Evolutionary conservation across 192 early-diverging fungal genomes (phyloP).

Genomic region (Piromyces finnis): DNA sequence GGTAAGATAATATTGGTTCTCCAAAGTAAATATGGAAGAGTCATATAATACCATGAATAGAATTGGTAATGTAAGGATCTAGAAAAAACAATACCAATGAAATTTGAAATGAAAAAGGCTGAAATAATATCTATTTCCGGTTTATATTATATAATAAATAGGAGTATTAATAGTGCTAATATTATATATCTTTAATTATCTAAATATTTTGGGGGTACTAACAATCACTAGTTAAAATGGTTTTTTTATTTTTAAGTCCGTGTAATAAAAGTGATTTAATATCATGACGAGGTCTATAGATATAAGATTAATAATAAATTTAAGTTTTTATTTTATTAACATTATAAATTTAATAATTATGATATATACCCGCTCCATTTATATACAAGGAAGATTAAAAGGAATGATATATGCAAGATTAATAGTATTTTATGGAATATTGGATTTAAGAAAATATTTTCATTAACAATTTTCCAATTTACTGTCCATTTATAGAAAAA

Average conservation of each 20-base stretch:
- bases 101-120: constrained; percentile 66
- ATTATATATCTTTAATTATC: too few species aligned
- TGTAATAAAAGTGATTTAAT: neutral
- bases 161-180: too few species aligned
- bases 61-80: constrained; percentile 92
- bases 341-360: too few species aligned
- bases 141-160: too few species aligned
- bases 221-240: neutral
- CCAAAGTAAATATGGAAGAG: constrained; percentile 65
- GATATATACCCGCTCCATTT: neutral
- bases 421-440: constrained; percentile 41
- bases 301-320: neutral
- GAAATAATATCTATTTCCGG: constrained; percentile 19
- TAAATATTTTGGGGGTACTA: too few species aligned
- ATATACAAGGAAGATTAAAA: constrained; percentile 32
- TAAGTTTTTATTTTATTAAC: too few species aligned
- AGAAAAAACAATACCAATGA: constrained; percentile 78
- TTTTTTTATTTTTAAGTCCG: neutral
- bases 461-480: constrained; percentile 77
- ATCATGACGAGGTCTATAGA: neutral
- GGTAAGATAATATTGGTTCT: constrained; percentile 9
- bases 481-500: constrained; percentile 90
- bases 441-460: constrained; percentile 41
- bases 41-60: constrained; percentile 84
- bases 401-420: constrained; percentile 29